Evolutionary conservation across 768 basidiomycete species (phyloP).

Genomic region (Tulasnella sp.): DNA sequence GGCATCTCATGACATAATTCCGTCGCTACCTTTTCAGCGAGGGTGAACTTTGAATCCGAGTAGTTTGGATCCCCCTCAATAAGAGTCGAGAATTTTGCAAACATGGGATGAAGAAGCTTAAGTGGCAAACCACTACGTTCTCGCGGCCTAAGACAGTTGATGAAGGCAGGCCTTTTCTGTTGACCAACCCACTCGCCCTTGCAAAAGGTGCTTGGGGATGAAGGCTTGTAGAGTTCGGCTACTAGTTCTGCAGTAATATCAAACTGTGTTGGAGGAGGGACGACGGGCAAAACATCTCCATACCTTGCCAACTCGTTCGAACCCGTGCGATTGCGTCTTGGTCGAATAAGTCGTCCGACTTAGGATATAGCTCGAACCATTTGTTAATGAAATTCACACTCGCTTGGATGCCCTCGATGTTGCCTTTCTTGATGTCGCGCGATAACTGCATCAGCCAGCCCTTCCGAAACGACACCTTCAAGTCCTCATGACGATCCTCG

Average conservation of each 20-base stretch:
- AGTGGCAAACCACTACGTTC: not conserved
- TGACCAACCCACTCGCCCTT: not conserved
- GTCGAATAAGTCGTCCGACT: not conserved
- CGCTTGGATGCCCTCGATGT: not conserved
- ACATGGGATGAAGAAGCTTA: not conserved
- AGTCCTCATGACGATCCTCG: not conserved
- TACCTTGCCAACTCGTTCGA: not conserved
- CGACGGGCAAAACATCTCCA: not conserved
- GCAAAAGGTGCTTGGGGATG: not conserved
- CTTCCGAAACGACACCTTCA: not conserved
- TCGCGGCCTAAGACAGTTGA: not conserved
- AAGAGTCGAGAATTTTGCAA: not conserved
- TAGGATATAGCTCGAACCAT: not conserved
- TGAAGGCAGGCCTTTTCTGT: not conserved
- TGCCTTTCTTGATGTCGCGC: not conserved
- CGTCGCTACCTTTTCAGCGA: not conserved
- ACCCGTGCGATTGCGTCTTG: not conserved
- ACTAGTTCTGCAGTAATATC: not conserved
- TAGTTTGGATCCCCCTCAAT: not conserved
- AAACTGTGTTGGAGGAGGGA: not conserved
- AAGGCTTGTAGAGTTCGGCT: not conserved
- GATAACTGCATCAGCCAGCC: not conserved
- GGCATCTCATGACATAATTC: slow-evolving; percentile 1
- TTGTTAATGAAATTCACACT: not conserved
- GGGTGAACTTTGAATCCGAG: not conserved